Evolutionary conservation across 106 monocot species (phyloP).

Genomic region (Gastrodia elata): DNA sequence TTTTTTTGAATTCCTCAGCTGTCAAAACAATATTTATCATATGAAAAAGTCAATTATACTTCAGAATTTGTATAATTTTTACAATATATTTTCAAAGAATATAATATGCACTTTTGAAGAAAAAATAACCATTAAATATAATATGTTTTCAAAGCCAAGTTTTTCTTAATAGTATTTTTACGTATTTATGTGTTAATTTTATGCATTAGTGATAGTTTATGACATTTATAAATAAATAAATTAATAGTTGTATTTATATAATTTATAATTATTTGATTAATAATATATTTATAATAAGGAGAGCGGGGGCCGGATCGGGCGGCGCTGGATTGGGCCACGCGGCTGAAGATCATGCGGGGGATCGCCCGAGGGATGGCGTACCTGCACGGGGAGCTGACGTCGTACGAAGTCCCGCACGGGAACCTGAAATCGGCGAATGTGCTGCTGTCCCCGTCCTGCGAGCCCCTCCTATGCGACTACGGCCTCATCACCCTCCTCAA

Average conservation of each 20-base stretch:
- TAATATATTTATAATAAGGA: background rate
- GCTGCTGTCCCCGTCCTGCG: slow-evolving; percentile 28
- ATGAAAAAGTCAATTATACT: too few species aligned
- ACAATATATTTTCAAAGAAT: too few species aligned
- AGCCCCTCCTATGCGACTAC: slow-evolving; percentile 46
- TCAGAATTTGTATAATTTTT: too few species aligned
- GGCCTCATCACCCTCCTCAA: slow-evolving; percentile 32
- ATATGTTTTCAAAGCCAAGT: too few species aligned
- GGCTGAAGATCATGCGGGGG: slow-evolving; percentile 18
- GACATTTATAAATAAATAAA: background rate
- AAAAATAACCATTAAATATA: too few species aligned
- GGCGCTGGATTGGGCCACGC: slow-evolving; percentile 40
- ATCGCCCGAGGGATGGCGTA: slow-evolving; percentile 39
- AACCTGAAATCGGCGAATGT: slow-evolving; percentile 59
- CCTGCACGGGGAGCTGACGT: slow-evolving; percentile 36
- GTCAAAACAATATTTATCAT: too few species aligned
- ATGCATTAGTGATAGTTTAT: background rate
- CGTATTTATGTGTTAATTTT: background rate
- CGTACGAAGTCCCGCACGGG: slow-evolving; percentile 35
- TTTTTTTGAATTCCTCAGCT: too few species aligned
- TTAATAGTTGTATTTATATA: background rate
- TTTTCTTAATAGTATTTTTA: too few species aligned
- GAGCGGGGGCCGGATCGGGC: slow-evolving; percentile 23
- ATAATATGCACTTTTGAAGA: too few species aligned
- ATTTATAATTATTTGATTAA: too few species aligned